These are phyloP conservation scores for Maudiozyma bulderi DNA, from an alignment of 805 yeast species.

Conservation along the genomic window DNA sequence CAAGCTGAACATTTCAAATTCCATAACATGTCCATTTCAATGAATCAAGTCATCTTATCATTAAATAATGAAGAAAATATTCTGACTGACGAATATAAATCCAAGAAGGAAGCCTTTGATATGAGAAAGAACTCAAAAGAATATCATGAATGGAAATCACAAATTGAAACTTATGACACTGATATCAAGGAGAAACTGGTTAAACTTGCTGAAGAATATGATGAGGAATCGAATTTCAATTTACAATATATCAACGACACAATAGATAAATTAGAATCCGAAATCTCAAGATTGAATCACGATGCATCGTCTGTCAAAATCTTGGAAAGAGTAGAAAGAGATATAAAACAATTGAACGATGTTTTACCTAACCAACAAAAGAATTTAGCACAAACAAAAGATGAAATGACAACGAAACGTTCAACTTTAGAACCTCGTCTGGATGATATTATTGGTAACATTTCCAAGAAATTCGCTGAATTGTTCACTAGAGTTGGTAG, in stretches of 20 bases:
- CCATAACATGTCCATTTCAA: slow-evolving; percentile 30
- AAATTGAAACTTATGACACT: slow-evolving; percentile 30
- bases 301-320: slow-evolving; percentile 32
- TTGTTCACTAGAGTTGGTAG: slow-evolving; percentile 71
- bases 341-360: slow-evolving; percentile 14
- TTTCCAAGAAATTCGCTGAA: slow-evolving; percentile 55
- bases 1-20: slow-evolving; percentile 31
- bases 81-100: slow-evolving; percentile 20
- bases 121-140: slow-evolving; percentile 21
- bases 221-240: slow-evolving; percentile 30
- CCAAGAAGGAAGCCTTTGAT: slow-evolving; percentile 23
- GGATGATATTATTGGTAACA: slow-evolving; percentile 39
- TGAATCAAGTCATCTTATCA: slow-evolving; percentile 23
- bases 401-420: slow-evolving; percentile 32
- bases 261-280: slow-evolving; percentile 40
- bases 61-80: slow-evolving; percentile 25
- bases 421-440: slow-evolving; percentile 56
- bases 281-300: slow-evolving; percentile 29
- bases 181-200: slow-evolving; percentile 34
- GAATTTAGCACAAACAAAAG: slow-evolving; percentile 23
- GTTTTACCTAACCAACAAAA: slow-evolving; percentile 16
- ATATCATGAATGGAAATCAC: slow-evolving; percentile 18
- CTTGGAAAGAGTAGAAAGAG: slow-evolving; percentile 23
- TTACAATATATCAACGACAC: slow-evolving; percentile 31
- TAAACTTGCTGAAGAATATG: slow-evolving; percentile 33